These are phyloP conservation scores for Hanseniaspora hatyaiensis DNA, from an alignment of 805 yeast species.

Conservation along the genomic window DNA sequence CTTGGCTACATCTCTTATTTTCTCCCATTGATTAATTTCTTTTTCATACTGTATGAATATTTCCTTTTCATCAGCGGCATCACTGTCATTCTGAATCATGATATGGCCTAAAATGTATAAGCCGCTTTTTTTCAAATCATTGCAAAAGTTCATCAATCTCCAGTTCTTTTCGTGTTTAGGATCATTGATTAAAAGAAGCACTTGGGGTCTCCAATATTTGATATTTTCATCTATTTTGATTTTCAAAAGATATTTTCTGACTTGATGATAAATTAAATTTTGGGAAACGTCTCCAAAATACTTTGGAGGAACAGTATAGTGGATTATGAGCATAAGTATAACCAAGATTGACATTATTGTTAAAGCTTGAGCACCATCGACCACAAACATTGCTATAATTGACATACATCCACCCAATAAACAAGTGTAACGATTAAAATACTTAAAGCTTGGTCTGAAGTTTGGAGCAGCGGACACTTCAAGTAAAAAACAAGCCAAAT, in stretches of 20 bases:
- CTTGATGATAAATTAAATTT: constrained; percentile 89
- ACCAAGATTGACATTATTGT: constrained; percentile 55
- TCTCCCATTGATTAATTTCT: constrained; percentile 73
- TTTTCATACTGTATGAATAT: constrained; percentile 59
- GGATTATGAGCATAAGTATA: constrained; percentile 64
- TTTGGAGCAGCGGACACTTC: constrained; percentile 93
- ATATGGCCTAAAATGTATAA: constrained; percentile 84
- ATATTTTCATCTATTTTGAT: constrained; percentile 83
- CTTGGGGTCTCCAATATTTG: constrained; percentile 97
- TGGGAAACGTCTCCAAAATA: constrained; percentile 99
- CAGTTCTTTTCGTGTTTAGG: constrained; percentile 67
- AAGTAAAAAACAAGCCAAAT: constrained; percentile 81
- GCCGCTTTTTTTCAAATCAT: constrained; percentile 91
- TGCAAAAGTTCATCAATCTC: constrained; percentile 86
- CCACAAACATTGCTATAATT: constrained; percentile 79
- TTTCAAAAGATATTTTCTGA: constrained; percentile 67
- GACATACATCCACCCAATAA: constrained; percentile 59
- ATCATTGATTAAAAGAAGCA: constrained; percentile 73
- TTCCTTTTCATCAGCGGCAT: constrained; percentile 32
- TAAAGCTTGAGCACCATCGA: constrained; percentile 82
- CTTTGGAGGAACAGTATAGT: constrained; percentile 85
- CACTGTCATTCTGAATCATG: constrained; percentile 29
- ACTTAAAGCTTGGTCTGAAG: constrained; percentile 88
- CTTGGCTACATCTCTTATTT: constrained; percentile 61
- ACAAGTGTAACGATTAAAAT: constrained; percentile 75